Evolutionary conservation across 345 rosid genomes (phyloP).

Genomic region (Populus alba): DNA sequence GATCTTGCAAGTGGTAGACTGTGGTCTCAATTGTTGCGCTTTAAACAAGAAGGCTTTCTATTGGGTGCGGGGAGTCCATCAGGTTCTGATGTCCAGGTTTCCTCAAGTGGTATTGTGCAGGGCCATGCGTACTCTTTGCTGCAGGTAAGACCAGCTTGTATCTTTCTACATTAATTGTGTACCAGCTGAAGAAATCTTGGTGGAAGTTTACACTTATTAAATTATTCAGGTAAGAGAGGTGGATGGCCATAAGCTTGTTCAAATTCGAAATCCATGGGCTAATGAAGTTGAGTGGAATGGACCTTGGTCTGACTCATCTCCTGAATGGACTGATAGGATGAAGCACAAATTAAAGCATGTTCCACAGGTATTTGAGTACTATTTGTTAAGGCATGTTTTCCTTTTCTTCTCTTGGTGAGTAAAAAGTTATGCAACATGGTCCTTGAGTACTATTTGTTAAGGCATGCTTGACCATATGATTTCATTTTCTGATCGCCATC

Average conservation of each 20-base stretch:
- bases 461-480: background rate
- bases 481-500: slow-evolving; percentile 4
- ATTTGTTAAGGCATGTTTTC: background rate
- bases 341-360: slow-evolving; percentile 92
- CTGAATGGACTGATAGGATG: slow-evolving; percentile 97
- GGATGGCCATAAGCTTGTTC: slow-evolving; percentile 98
- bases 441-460: background rate
- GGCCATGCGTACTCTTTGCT: slow-evolving; percentile 98
- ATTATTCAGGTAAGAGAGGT: slow-evolving; percentile 86
- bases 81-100: slow-evolving; percentile 96
- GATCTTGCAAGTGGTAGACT: slow-evolving; percentile 99
- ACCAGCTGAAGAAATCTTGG: background rate
- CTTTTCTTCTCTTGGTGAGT: background rate
- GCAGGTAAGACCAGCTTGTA: slow-evolving; percentile 54
- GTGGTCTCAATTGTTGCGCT: slow-evolving; percentile 97
- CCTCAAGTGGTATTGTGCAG: slow-evolving; percentile 99
- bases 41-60: slow-evolving; percentile 95
- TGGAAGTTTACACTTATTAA: background rate
- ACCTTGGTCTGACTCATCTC: slow-evolving; percentile 96
- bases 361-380: slow-evolving; percentile 59
- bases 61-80: slow-evolving; percentile 99
- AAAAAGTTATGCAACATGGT: background rate
- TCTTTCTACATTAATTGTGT: background rate
- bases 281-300: slow-evolving; percentile 99
- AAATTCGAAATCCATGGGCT: slow-evolving; percentile 99